Conservation (phyloP, 306 rosid species). For the Vigna nakashimae region DNA sequence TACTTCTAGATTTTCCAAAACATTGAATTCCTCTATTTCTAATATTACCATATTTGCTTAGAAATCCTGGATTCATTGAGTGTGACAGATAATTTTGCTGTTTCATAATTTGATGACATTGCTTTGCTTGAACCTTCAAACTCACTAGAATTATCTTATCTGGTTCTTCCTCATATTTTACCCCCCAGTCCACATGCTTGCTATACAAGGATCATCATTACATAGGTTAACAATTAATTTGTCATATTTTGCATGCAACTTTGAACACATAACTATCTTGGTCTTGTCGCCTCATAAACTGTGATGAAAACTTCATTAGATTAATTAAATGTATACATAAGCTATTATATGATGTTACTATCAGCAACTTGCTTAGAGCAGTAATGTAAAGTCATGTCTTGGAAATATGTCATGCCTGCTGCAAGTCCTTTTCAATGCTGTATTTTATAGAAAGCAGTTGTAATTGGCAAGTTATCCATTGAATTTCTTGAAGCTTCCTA, state of each 20-base stretch:
- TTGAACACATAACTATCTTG: background rate
- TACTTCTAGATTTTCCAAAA: background rate
- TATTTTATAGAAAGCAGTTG: background rate
- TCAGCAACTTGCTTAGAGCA: background rate
- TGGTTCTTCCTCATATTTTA: background rate
- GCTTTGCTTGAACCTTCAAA: conserved; percentile 15
- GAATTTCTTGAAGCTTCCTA: conserved; percentile 6
- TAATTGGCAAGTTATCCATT: conserved; percentile 14
- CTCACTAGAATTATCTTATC: background rate
- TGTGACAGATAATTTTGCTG: background rate
- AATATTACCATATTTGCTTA: background rate
- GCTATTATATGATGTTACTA: background rate
- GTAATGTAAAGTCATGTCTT: background rate
- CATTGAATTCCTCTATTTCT: background rate
- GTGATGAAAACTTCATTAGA: background rate
- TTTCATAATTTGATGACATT: conserved; percentile 11
- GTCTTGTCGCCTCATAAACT: background rate
- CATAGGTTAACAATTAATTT: background rate
- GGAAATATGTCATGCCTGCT: conserved; percentile 5
- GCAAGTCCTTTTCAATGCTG: background rate
- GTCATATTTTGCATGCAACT: background rate
- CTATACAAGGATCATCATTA: background rate
- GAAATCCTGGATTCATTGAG: conserved; percentile 7
- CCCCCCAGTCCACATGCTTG: background rate
- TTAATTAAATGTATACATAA: background rate